These are phyloP conservation scores for Cryptococcus amylolentus DNA, from an alignment of 1,284 basidiomycete species.

Conservation along the genomic window DNA sequence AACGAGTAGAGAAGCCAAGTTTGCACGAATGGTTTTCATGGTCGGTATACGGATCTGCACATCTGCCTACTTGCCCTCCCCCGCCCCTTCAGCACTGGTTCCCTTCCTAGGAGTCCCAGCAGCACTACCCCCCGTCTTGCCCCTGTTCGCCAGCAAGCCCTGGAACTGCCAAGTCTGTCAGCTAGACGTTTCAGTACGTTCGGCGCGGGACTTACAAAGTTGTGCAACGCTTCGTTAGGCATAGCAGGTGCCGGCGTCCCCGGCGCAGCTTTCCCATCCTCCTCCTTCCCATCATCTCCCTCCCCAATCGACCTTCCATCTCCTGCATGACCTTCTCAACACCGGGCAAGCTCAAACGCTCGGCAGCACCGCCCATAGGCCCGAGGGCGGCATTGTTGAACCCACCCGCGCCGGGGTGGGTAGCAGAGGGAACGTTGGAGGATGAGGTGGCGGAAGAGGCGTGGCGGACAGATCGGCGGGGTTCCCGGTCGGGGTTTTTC, in stretches of 20 bases:
- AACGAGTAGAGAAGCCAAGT: no score
- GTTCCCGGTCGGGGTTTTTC: constrained; percentile 81
- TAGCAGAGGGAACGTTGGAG: no score
- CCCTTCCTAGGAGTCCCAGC: neutral
- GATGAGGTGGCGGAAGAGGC: constrained; percentile 44
- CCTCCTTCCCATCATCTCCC: constrained; percentile 21
- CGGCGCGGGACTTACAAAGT: constrained; percentile 38
- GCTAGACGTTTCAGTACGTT: constrained; percentile 10
- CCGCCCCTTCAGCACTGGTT: no score
- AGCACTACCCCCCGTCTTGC: constrained; percentile 3
- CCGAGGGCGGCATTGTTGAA: constrained; percentile 63
- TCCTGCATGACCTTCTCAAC: constrained; percentile 80
- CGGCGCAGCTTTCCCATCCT: neutral
- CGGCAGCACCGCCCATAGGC: constrained; percentile 68
- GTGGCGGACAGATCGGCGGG: constrained; percentile 77
- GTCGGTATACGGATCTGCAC: no score
- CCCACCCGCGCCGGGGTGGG: neutral
- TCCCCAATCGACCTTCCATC: constrained; percentile 64
- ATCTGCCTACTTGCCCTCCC: no score
- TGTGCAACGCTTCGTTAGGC: constrained; percentile 47
- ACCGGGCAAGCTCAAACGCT: constrained; percentile 72
- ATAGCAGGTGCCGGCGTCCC: constrained; percentile 15
- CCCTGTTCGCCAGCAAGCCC: constrained; percentile 19
- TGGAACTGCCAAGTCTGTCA: constrained; percentile 45
- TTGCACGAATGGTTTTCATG: no score